Evolutionary conservation across 768 basidiomycete species (phyloP), one percentile per base, ranked within the genome.

Genomic region (Lactifluus piperatus): DNA sequence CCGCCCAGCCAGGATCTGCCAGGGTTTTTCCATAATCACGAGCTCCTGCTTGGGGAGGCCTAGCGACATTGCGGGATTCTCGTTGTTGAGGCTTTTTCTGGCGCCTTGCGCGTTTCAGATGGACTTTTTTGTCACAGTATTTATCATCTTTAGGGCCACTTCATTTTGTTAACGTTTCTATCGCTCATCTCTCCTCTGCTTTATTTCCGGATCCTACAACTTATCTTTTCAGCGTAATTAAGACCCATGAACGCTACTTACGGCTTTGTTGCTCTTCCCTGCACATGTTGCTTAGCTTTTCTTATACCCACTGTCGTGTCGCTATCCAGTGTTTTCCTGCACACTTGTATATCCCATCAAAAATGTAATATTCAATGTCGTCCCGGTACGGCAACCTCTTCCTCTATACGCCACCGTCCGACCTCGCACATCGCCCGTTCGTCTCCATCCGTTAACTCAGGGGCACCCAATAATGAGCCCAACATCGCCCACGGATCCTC

Each of bases 401-500:
- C 84, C 62, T 90, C 87, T 36, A 92, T 84, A 43, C 79, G 81
- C 97, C 97, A 99, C 54, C 77, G 75, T 0, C 95, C 97, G 0
- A 99, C 93, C 64, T 88, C 81, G 34, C 82, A 75, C 95, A 99
- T 98, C 0, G 94, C 90, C 44, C 80, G 75, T 26, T 81, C 78
- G 65, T 91, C 90, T 0, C 97, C 97, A 5, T 65, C 71, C 41
- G 76, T 78, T n/a, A 98, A 70, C 53, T 79, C 77, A 0, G 86
- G 85, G 0, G 80, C 76, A 29, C 79, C 73, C 3, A 98, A 73
- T 50, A 97, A 67, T 0, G 75, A 72, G 16, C 86, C 82, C 0
- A 98, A 82, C 92, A 97, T 93, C 63, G 79, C 75, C 97, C 97
- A 99, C 0, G 97, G 93, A 65, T 97, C 91, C 69, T 78, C 86